Base-by-base conservation (phyloP, 371 early-diverging fungal genomes). In the Mortierella sp. region DNA sequence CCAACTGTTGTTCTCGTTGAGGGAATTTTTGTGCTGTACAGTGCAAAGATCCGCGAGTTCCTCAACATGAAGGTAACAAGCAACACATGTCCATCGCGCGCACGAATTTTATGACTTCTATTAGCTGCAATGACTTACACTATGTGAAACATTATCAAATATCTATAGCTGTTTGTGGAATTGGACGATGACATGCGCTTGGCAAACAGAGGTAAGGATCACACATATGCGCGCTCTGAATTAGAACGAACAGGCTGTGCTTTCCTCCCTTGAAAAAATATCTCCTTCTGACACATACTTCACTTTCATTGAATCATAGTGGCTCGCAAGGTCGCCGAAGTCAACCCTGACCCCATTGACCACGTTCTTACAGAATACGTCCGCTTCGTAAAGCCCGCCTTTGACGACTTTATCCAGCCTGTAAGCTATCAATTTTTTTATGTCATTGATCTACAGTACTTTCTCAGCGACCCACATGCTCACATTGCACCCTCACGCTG, bases 1-100 rank as follows among this genome's bases (percentile, higher is more conserved):
- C 78, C 97, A 14, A 97, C 95, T 74, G 96, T 98, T 1, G 90
- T 98, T 60, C 95, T 97, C 31, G 95, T 97, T 84, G 98, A 98
- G 83, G 98, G 98, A 50, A 97, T 98, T 65, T 95, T 97, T 88
- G 97, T 95, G 0, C 91, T 98, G 34, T 96, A 97, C 82, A 96
- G 96, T 80, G 91, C 94, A 44, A 86, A 84, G 68, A 94, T 97
- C 52, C 91, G 95, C n/a, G 92, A 95, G 44, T 88, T 96, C 78
- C 94, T 98, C 96, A 97, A 98, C 88, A 87, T 98, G 79, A 97
- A 95, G 94, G 93, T 95, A 90, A 0, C 28, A 2, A 16, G 5
- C 7, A 1, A 26, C 0, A 0, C 31, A 34, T 34, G 16, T 50
- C 0, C 38, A 31, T 63, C 19, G 19, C 8, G 34, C 34, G 0